These are phyloP conservation scores for Arctostaphylos glauca DNA, from an alignment of 148 eudicot genomes.

Conservation along the genomic window DNA sequence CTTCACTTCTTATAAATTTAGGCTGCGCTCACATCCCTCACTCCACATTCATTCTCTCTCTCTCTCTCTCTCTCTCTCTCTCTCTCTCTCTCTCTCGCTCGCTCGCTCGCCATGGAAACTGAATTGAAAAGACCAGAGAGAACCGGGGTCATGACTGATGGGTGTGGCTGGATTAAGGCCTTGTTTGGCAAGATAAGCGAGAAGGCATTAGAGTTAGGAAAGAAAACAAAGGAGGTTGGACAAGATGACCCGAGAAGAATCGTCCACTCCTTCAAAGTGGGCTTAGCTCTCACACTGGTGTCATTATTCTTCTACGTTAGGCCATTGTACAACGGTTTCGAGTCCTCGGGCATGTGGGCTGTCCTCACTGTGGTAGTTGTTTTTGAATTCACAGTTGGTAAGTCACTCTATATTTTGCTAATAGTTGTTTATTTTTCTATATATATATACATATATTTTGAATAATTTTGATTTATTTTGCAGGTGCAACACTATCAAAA, in stretches of 20 bases:
- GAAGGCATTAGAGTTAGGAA: slow-evolving; percentile 19
- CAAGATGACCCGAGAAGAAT: slow-evolving; percentile 78
- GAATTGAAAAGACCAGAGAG: background rate
- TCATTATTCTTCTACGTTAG: slow-evolving; percentile 65
- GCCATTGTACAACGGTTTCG: slow-evolving; percentile 59
- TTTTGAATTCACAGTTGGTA: slow-evolving; percentile 78
- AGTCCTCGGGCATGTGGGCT: slow-evolving; percentile 76
- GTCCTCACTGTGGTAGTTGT: slow-evolving; percentile 80
- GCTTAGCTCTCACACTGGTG: slow-evolving; percentile 56
- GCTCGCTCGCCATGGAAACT: slow-evolving; percentile 13
- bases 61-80: background rate
- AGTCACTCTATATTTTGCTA: slow-evolving; percentile 7
- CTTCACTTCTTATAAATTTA: background rate
- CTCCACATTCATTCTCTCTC: background rate
- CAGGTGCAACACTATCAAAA: slow-evolving; percentile 76
- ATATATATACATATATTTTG: background rate
- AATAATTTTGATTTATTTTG: background rate
- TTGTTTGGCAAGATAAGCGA: slow-evolving; percentile 18
- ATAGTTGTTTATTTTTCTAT: background rate
- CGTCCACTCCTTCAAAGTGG: slow-evolving; percentile 67
- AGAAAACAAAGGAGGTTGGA: slow-evolving; percentile 28
- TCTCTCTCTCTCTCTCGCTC: slow-evolving; percentile 2
- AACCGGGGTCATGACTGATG: background rate
- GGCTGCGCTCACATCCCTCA: background rate
- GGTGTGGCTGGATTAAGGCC: slow-evolving; percentile 21